A percentile compares a stretch with the other conserved stretches of the same genome.
phyloP scores from a whole-genome alignment of 257 asterid species.

The Petunia secreta region DNA sequence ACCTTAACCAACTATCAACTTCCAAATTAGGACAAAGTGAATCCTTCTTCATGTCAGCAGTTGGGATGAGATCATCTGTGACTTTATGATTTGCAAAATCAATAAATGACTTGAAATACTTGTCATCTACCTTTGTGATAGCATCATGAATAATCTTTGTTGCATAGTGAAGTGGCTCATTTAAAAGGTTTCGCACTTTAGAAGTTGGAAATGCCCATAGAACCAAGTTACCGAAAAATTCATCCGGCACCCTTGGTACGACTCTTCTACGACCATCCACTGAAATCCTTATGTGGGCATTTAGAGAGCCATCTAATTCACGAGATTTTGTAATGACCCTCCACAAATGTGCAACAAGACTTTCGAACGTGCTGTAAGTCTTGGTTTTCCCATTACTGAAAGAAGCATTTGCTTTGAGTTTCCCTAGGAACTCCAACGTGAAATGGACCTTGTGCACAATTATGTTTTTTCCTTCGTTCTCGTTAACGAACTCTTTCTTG shows the following conservation, averaged over 20 bases:
- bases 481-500: slow-evolving; percentile 37
- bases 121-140: slow-evolving; percentile 49
- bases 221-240: slow-evolving; percentile 72
- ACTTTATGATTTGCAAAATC: slow-evolving; percentile 61
- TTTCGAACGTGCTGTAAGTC: slow-evolving; percentile 72
- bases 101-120: slow-evolving; percentile 72
- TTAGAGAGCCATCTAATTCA: slow-evolving; percentile 43
- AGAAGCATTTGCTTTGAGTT: slow-evolving; percentile 66
- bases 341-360: slow-evolving; percentile 85
- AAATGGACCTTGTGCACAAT: slow-evolving; percentile 58
- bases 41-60: slow-evolving; percentile 51
- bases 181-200: slow-evolving; percentile 46
- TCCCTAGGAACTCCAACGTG: slow-evolving; percentile 51
- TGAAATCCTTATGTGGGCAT: slow-evolving; percentile 58
- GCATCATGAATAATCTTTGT: slow-evolving; percentile 67
- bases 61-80: slow-evolving; percentile 52
- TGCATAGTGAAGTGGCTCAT: slow-evolving; percentile 52
- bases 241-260: slow-evolving; percentile 55
- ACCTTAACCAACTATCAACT: slow-evolving; percentile 85
- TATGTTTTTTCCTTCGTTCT: slow-evolving; percentile 44
- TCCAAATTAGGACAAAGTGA: slow-evolving; percentile 73
- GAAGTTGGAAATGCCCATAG: slow-evolving; percentile 75
- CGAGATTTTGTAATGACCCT: slow-evolving; percentile 68
- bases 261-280: slow-evolving; percentile 74
- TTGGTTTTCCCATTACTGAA: slow-evolving; percentile 37